Percentiles rank a stretch among this genome's conserved stretches.
These are phyloP conservation scores for Rhizopogon vulgaris DNA, from an alignment of 768 basidiomycete genomes.

Conservation along the genomic window DNA sequence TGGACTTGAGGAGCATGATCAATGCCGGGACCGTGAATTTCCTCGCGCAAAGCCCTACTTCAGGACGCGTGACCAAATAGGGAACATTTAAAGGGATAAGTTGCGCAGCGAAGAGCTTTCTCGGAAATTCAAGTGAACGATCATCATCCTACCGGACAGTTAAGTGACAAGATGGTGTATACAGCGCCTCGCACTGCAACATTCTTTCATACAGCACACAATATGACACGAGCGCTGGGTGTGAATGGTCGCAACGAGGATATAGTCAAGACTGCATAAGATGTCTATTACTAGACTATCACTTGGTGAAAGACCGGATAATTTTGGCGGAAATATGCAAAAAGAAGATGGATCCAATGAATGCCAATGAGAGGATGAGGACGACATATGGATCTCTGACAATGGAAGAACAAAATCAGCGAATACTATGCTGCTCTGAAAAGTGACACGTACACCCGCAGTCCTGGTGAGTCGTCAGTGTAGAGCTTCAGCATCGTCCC, in stretches of 20 bases:
- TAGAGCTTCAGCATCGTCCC: constrained; percentile 99
- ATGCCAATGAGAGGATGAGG: constrained; percentile 89
- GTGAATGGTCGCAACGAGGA: not conserved
- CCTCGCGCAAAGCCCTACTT: not conserved
- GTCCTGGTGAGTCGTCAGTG: constrained; percentile 95
- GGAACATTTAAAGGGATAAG: not conserved
- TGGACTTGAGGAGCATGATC: not conserved
- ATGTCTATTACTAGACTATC: constrained; percentile 16
- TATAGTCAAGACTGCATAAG: not conserved
- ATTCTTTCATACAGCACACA: not conserved
- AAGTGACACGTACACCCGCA: constrained; percentile 78
- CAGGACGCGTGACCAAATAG: not conserved
- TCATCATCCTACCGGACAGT: not conserved
- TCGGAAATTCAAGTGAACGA: not conserved
- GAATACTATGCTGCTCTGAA: not conserved
- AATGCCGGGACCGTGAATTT: too few species aligned
- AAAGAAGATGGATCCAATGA: constrained; percentile 99
- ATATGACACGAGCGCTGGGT: not conserved
- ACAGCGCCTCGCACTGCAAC: not conserved
- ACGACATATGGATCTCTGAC: constrained; percentile 93
- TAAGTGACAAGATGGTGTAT: not conserved
- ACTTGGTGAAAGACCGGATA: constrained; percentile 87
- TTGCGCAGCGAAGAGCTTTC: not conserved
- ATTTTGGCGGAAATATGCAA: constrained; percentile 95
- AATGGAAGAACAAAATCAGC: constrained; percentile 7